Evolutionary conservation across 179 eudicot species (phyloP), one percentile per base, ranked within the genome.

Genomic region (Beta macrorhiza): DNA sequence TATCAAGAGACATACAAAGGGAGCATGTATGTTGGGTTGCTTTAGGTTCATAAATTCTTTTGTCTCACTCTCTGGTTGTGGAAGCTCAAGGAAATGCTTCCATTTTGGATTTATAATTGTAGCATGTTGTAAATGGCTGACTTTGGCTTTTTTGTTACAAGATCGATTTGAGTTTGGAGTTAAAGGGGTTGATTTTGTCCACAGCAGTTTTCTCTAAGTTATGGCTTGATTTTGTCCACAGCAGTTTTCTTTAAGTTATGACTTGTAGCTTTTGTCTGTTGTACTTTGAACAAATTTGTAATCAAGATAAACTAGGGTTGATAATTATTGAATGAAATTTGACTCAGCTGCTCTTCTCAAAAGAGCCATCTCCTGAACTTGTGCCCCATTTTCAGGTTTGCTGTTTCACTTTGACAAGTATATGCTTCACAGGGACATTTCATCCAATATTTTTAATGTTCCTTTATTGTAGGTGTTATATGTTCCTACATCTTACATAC

Each of bases 31-130:
- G 5, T 44, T 8, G 14, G 52, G 29, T 61, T 59, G 22, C 22
- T 71, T 58, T 56, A 10, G 57, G 73, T 71, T 15, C 67, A 59
- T 8, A 12, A 25, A 14, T 77, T 13, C 8, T 51, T 47, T 78
- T 53, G 16, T 56, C 69, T 45, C 1, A 55, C 7, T 55, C 11
- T 44, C 32, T 12, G 47, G 37, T 14, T 69, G 62, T 79, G 37
- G 76, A 83, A 57, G 75, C 63, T 64, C 7, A 47, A 72, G 69
- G 17, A 77, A 74, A 68, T 11, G 67, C 55, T 19, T 82, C 80
- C 32, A 67, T 17, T 57, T 65, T 9, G 7, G 53, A 63, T 61
- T 67, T 75, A 32, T 51, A 57, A 20, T 19, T 74, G 32, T 42
- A 67, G 79, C 65, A 52, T 52, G 62, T 67, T 49, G 67, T 72